Evolutionary conservation across 1,284 basidiomycete species (phyloP).

Genomic region (Anthracocystis walkeri): DNA sequence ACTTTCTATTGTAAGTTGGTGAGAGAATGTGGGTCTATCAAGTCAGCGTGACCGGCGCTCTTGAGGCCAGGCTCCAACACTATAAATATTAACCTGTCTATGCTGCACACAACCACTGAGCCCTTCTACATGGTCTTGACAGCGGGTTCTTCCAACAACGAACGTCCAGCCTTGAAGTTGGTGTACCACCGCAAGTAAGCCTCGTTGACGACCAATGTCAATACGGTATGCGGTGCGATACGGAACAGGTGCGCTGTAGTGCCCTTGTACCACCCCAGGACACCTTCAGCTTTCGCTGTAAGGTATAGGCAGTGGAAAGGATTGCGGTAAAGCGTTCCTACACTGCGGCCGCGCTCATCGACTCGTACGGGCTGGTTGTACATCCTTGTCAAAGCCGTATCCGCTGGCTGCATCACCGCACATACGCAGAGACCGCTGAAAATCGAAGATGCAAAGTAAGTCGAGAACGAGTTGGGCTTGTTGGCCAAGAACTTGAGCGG

Average conservation of each 20-base stretch:
- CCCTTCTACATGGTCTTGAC: slow-evolving; percentile 24
- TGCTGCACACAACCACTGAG: not conserved
- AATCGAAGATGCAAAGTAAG: slow-evolving; percentile 86
- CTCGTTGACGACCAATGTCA: slow-evolving; percentile 63
- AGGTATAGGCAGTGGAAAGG: slow-evolving; percentile 97
- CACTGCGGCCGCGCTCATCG: slow-evolving; percentile 52
- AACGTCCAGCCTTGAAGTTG: slow-evolving; percentile 54
- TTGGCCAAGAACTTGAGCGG: slow-evolving; percentile 59
- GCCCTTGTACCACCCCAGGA: slow-evolving; percentile 75
- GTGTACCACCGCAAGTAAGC: slow-evolving; percentile 55
- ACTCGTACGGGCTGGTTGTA: slow-evolving; percentile 80
- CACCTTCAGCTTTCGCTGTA: slow-evolving; percentile 89
- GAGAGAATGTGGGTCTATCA: too few species aligned
- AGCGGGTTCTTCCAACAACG: slow-evolving; percentile 43
- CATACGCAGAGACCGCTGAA: slow-evolving; percentile 89
- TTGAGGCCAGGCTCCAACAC: too few species aligned
- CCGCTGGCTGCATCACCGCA: slow-evolving; percentile 72
- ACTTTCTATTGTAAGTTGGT: too few species aligned
- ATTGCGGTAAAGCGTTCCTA: slow-evolving; percentile 72
- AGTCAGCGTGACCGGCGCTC: too few species aligned
- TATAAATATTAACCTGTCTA: too few species aligned
- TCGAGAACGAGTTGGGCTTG: slow-evolving; percentile 79
- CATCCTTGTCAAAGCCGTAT: slow-evolving; percentile 85
- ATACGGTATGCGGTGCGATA: slow-evolving; percentile 67
- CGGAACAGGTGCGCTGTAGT: slow-evolving; percentile 67